Evolutionary conservation across 148 eudicot species (phyloP).

Genomic region (Tetragonia tetragonoides): DNA sequence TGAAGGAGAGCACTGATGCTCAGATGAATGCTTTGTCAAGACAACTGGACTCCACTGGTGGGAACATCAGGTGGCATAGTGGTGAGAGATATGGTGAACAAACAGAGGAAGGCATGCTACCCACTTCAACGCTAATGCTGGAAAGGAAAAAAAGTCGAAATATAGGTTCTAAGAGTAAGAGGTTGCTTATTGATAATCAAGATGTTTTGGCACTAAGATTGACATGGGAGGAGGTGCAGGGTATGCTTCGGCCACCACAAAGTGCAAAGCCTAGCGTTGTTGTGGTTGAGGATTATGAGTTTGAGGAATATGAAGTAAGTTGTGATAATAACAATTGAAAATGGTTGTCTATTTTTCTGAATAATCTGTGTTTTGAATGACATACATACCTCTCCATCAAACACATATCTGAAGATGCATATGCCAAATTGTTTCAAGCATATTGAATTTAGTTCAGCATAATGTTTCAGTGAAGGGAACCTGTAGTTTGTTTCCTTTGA

Average conservation of each 20-base stretch:
- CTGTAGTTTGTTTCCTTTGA: neutral
- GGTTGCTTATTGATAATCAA: constrained; percentile 65
- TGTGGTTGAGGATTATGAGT: constrained; percentile 58
- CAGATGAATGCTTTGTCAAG: constrained; percentile 46
- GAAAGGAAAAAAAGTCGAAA: constrained; percentile 76
- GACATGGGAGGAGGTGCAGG: constrained; percentile 70
- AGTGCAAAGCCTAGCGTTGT: constrained; percentile 56
- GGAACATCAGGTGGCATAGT: constrained; percentile 41
- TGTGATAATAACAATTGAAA: neutral
- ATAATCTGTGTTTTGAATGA: neutral
- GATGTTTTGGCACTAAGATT: constrained; percentile 61
- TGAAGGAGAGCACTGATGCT: constrained; percentile 59
- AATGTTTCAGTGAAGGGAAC: neutral
- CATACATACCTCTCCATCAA: constrained; percentile 6
- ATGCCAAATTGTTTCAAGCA: neutral
- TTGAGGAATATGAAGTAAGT: constrained; percentile 83
- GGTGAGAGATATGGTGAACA: constrained; percentile 46
- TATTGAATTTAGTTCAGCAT: neutral
- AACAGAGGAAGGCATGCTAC: constrained; percentile 39
- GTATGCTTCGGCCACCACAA: constrained; percentile 62
- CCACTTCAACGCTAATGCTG: constrained; percentile 32
- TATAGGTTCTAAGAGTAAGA: constrained; percentile 70
- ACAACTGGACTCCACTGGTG: constrained; percentile 42
- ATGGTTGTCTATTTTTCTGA: neutral
- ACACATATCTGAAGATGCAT: neutral